Evolutionary conservation across 352 stramenopile genomes (phyloP), one percentile per base, ranked within the genome.

Genomic region (Globisporangium emineosum): DNA sequence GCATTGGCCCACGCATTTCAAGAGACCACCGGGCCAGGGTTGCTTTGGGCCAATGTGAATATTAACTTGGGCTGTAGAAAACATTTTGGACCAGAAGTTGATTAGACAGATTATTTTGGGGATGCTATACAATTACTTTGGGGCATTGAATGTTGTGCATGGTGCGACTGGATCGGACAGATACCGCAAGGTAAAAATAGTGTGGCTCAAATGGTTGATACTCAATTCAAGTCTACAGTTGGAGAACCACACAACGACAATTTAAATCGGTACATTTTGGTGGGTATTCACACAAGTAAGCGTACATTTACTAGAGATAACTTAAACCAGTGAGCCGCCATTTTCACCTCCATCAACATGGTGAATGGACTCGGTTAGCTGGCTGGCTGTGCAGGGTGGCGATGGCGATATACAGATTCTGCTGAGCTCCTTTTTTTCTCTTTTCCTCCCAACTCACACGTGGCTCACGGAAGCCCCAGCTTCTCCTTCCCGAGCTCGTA

Each of bases 401-500:
- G 40, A 21, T 47, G 40, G 17, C 6, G 17, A 23, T 45, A 45
- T 21, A 47, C 40, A 47, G n/a, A 23, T 12, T 21, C 40, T 47
- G 40, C 2, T 1, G 40, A 10, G 6, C 19, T 17, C 21, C 35
- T 42, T 21, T 6, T 47, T 12, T 32, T 5, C 40, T 21, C 40
- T 47, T 7, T 47, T 42, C 13, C 35, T 19, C 40, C 6, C 5
- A 47, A 5, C 21, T 13, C 40, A 47, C 5, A 17, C 35, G 2
- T 42, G 35, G 12, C 51, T 85, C 57, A 89, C 30, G 52, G 67
- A 43, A 93, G 63, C 1, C 79, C 79, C 1, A 94, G 68, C 40
- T 85, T 81, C 66, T 88, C 68, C 65, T 94, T 94, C 32, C 82
- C 81, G 33, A 92, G 74, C 57, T 94, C 86, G 64, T 94, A 94